phyloP scores from a whole-genome alignment of 352 stramenopile genomes.

The Globisporangium viniferum region DNA sequence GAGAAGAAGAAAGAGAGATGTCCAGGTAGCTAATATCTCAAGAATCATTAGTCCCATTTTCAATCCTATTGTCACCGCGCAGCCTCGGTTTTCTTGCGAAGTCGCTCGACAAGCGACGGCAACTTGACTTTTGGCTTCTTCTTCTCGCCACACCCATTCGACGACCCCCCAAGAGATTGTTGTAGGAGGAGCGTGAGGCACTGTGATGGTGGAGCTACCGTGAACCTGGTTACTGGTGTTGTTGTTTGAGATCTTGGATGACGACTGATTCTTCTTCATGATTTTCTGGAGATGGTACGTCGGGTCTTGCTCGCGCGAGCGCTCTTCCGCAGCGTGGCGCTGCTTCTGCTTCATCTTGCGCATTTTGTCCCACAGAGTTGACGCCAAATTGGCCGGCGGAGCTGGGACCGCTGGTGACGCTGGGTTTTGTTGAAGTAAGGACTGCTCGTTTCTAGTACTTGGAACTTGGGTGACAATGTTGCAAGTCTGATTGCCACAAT shows the following conservation, averaged over 20 bases:
- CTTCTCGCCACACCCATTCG: conserved; percentile 26
- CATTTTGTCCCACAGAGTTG: conserved; percentile 69
- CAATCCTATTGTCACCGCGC: too few species aligned
- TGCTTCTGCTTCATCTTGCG: conserved; percentile 45
- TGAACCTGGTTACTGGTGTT: conserved; percentile 11
- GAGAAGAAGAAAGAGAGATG: too few species aligned
- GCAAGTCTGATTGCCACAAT: background rate
- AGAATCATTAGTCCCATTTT: too few species aligned
- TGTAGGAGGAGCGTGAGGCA: conserved; percentile 1
- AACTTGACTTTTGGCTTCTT: conserved; percentile 71
- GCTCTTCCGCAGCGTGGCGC: conserved; percentile 32
- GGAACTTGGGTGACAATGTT: background rate
- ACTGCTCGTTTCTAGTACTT: background rate
- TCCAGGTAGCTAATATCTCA: too few species aligned
- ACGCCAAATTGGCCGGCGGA: conserved; percentile 35
- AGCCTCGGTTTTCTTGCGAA: conserved; percentile 63
- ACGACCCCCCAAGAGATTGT: conserved; percentile 45
- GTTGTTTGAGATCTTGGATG: conserved; percentile 16
- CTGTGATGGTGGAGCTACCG: conserved; percentile 1
- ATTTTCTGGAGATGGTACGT: conserved; percentile 57
- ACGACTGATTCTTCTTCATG: conserved; percentile 24
- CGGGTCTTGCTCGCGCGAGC: conserved; percentile 41
- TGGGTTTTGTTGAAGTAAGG: background rate
- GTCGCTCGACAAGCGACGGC: conserved; percentile 66
- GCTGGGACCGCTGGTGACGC: background rate